These are phyloP conservation scores for Trametopsis cervina DNA, from an alignment of 768 basidiomycete species.

Conservation along the genomic window DNA sequence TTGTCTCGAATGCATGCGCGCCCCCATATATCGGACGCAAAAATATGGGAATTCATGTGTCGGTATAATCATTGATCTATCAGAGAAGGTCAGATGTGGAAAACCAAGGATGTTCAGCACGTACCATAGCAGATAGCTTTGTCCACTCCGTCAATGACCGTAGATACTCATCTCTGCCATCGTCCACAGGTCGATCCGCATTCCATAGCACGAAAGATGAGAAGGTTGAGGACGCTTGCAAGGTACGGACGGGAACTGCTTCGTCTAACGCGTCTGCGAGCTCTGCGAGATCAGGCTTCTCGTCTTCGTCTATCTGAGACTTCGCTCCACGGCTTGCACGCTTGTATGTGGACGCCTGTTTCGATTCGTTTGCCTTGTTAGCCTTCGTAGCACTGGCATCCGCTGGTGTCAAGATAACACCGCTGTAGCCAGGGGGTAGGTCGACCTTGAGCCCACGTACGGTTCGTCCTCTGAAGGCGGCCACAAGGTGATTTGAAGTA, in stretches of 20 bases:
- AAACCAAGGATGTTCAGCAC: too few relatives aligned
- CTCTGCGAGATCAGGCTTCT: not conserved
- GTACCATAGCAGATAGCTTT: slow-evolving; percentile 52
- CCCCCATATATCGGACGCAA: too few relatives aligned
- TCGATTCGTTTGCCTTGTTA: not conserved
- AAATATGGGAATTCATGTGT: too few relatives aligned
- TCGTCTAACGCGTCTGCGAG: slow-evolving; percentile 22
- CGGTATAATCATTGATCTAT: too few relatives aligned
- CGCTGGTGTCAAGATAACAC: slow-evolving; percentile 48
- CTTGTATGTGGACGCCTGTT: slow-evolving; percentile 13
- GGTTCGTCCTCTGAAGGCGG: slow-evolving; percentile 70
- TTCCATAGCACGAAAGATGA: slow-evolving; percentile 70
- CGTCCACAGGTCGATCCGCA: slow-evolving; percentile 64
- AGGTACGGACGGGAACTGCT: slow-evolving; percentile 23
- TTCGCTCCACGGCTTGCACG: slow-evolving; percentile 9
- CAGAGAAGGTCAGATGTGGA: too few relatives aligned
- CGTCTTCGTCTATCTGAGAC: slow-evolving; percentile 14
- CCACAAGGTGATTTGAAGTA: slow-evolving; percentile 34
- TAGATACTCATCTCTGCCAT: slow-evolving; percentile 64
- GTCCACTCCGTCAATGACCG: slow-evolving; percentile 70
- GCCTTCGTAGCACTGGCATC: slow-evolving; percentile 1
- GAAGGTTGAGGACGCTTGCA: slow-evolving; percentile 50
- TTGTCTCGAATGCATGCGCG: too few relatives aligned
- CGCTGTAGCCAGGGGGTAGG: slow-evolving; percentile 61
- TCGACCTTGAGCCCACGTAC: slow-evolving; percentile 59